phyloP scores from a whole-genome alignment of 2,329 filamentous ascomycete species.

The Conoideocrella luteorostrata region DNA sequence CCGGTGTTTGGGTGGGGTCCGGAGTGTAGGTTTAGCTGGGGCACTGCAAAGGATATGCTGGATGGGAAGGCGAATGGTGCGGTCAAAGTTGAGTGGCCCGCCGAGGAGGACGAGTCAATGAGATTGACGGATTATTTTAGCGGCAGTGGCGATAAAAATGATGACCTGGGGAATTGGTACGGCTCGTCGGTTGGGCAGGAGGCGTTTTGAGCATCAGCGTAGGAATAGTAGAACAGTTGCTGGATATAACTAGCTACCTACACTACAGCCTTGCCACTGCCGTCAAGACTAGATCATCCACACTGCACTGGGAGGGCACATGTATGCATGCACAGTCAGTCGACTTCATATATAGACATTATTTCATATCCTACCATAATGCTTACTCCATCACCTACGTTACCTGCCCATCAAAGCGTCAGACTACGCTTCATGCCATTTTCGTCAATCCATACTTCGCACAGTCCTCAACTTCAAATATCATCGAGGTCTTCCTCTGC shows the following conservation, averaged over 20 bases:
- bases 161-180: slow-evolving; percentile 77
- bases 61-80: slow-evolving; percentile 65
- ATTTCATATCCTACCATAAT: slow-evolving; percentile 13
- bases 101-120: slow-evolving; percentile 61
- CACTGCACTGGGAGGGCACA: no score
- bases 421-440: background rate
- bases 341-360: slow-evolving; percentile 12
- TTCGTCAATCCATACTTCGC: no score
- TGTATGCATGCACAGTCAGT: no score
- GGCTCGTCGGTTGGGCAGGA: slow-evolving; percentile 64
- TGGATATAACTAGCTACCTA: no score
- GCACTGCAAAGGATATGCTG: slow-evolving; percentile 87
- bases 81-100: slow-evolving; percentile 78
- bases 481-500: slow-evolving; percentile 55
- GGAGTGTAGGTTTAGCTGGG: slow-evolving; percentile 94
- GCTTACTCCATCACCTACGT: background rate
- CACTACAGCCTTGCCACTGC: no score
- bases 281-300: no score
- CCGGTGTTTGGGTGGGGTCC: slow-evolving; percentile 91
- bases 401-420: slow-evolving; percentile 9
- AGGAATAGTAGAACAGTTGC: no score
- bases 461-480: slow-evolving; percentile 29
- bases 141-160: slow-evolving; percentile 35
- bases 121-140: slow-evolving; percentile 72
- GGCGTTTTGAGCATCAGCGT: slow-evolving; percentile 48